Conservation (phyloP, 2,329 filamentous ascomycete species). For the Didymella sp. region DNA sequence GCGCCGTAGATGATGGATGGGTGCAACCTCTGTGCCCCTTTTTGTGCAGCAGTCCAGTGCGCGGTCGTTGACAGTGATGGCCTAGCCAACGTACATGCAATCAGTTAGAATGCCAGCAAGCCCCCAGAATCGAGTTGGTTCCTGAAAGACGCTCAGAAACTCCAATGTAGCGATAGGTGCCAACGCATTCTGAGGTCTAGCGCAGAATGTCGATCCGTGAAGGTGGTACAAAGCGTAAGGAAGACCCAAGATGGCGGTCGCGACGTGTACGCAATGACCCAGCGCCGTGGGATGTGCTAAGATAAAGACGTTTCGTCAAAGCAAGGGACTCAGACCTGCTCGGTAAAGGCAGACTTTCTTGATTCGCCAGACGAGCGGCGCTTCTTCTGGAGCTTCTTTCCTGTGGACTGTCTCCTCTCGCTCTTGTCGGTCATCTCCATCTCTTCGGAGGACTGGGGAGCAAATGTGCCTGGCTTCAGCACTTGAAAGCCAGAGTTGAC, state of each 20-base stretch:
- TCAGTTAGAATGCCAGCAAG: constrained; percentile 22
- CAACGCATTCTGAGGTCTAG: constrained; percentile 21
- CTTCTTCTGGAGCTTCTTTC: constrained; percentile 54
- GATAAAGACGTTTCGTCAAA: constrained; percentile 21
- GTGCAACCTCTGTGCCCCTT: constrained; percentile 16
- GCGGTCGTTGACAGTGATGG: constrained; percentile 10
- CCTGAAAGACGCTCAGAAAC: constrained; percentile 35
- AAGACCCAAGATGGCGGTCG: constrained; percentile 26
- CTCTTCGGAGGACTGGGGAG: constrained; percentile 41
- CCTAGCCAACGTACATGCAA: constrained; percentile 24
- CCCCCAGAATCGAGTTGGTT: constrained; percentile 26
- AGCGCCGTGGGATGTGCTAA: constrained; percentile 24
- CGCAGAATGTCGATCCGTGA: constrained; percentile 28
- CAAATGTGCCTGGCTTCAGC: constrained; percentile 50
- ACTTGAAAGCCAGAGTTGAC: constrained; percentile 54
- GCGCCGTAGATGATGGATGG: constrained; percentile 19
- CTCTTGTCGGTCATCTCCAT: constrained; percentile 28
- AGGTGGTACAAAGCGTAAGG: constrained; percentile 34
- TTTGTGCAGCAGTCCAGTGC: constrained; percentile 21
- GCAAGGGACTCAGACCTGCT: constrained; percentile 45
- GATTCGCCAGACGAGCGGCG: constrained; percentile 43
- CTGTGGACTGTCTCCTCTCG: constrained; percentile 45
- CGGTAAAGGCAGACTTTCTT: constrained; percentile 46
- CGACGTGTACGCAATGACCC: constrained; percentile 30
- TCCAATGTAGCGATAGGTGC: constrained; percentile 32